Conservation (phyloP, 331 rosid species). For the Erythrophleum ivorense region DNA sequence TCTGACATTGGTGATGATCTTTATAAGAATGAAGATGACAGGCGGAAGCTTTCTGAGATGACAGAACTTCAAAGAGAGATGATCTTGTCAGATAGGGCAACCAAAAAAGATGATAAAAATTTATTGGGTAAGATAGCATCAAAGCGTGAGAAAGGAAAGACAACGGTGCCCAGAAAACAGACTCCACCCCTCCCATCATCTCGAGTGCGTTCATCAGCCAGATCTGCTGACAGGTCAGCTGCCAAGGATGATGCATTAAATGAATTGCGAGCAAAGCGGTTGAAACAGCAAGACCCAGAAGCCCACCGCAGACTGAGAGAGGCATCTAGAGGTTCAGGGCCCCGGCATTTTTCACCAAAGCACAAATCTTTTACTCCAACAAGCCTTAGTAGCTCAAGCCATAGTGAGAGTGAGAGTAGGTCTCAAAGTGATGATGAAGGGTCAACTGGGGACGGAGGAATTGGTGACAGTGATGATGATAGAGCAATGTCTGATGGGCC, state of each 20-base stretch:
- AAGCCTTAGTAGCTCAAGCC: constrained; percentile 75
- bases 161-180: constrained; percentile 53
- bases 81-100: constrained; percentile 87
- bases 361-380: constrained; percentile 60
- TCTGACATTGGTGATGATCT: constrained; percentile 89
- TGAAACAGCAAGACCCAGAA: constrained; percentile 91
- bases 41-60: constrained; percentile 87
- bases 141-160: constrained; percentile 76
- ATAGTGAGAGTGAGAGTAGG: constrained; percentile 85
- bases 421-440: constrained; percentile 82
- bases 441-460: constrained; percentile 68
- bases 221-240: constrained; percentile 84
- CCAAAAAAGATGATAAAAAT: constrained; percentile 79
- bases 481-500: constrained; percentile 60
- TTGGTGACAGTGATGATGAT: constrained; percentile 86
- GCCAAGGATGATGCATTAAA: constrained; percentile 92
- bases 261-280: constrained; percentile 89
- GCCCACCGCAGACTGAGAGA: constrained; percentile 64
- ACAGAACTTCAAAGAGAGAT: constrained; percentile 96
- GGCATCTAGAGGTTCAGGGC: constrained; percentile 61
- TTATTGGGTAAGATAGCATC: constrained; percentile 75
- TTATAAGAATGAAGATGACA: constrained; percentile 82
- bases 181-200: constrained; percentile 71
- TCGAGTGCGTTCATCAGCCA: constrained; percentile 77
- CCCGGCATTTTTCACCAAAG: constrained; percentile 60